Evolutionary conservation across 495 filamentous ascomycete genomes (phyloP).

Genomic region (Cercophora scortea): DNA sequence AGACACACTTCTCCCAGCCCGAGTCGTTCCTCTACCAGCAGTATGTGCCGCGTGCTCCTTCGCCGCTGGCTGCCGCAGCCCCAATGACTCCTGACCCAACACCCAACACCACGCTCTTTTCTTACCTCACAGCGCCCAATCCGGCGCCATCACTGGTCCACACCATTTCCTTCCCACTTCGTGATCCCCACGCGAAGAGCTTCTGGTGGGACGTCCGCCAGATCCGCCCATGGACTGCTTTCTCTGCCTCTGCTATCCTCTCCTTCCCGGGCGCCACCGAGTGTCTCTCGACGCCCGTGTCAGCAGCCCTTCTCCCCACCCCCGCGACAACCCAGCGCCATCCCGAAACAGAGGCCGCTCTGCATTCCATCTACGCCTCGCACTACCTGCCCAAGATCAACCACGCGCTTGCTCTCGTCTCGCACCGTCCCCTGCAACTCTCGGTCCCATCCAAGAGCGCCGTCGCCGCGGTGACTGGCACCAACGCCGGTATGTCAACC

Average conservation of each 20-base stretch:
- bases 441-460: constrained; percentile 46
- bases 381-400: constrained; percentile 75
- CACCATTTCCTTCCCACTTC: constrained; percentile 61
- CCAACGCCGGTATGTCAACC: constrained; percentile 55
- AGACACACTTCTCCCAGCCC: constrained; percentile 21
- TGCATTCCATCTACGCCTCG: constrained; percentile 60
- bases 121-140: constrained; percentile 71
- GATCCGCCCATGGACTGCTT: constrained; percentile 70
- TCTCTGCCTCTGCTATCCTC: constrained; percentile 64
- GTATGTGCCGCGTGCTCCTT: constrained; percentile 38
- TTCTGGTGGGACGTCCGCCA: constrained; percentile 96
- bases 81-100: constrained; percentile 29
- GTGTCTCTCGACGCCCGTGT: constrained; percentile 66
- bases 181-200: constrained; percentile 65
- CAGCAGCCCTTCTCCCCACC: constrained; percentile 53
- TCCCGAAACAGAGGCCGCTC: constrained; percentile 65
- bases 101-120: constrained; percentile 62
- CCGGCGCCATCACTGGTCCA: constrained; percentile 76
- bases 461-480: constrained; percentile 42
- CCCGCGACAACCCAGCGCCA: constrained; percentile 46
- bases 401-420: constrained; percentile 62
- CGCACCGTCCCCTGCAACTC: constrained; percentile 50
- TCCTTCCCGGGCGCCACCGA: constrained; percentile 62
- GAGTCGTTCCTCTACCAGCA: constrained; percentile 38
- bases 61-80: constrained; percentile 39